These are phyloP conservation scores for Talaromyces rugulosus DNA, from an alignment of 2,329 filamentous ascomycete species.

Conservation along the genomic window DNA sequence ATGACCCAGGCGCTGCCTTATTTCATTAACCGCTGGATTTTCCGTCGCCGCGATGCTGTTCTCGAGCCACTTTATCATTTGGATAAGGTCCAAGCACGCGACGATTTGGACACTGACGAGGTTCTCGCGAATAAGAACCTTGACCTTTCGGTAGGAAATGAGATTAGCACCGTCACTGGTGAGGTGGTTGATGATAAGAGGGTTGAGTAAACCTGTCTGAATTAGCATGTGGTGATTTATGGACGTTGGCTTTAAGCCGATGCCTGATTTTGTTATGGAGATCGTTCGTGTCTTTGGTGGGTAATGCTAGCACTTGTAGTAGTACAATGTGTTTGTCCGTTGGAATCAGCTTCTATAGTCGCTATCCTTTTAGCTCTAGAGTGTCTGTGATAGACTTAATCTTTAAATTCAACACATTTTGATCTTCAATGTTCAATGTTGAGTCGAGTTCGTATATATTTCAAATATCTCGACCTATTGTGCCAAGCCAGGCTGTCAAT, in stretches of 20 bases:
- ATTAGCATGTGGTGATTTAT: not conserved
- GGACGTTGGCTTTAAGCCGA: not conserved
- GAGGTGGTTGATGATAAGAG: not conserved
- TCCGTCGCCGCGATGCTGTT: slow-evolving; percentile 43
- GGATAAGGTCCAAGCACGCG: slow-evolving; percentile 15
- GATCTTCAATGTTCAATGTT: not conserved
- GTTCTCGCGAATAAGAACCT: not conserved
- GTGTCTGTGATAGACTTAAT: not conserved
- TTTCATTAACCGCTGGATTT: slow-evolving; percentile 57
- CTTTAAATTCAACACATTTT: not conserved
- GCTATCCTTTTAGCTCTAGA: not conserved
- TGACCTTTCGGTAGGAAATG: not conserved
- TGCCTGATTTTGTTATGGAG: not conserved
- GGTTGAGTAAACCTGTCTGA: not conserved
- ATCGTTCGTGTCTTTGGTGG: not conserved
- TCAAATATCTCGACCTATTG: too few relatives aligned
- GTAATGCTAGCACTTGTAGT: not conserved
- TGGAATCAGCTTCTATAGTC: not conserved
- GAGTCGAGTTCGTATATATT: too few relatives aligned
- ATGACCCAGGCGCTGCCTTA: slow-evolving; percentile 54
- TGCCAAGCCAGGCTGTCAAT: too few relatives aligned
- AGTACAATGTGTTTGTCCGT: not conserved
- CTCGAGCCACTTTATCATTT: slow-evolving; percentile 52
- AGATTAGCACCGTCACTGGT: not conserved
- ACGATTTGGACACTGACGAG: not conserved